Percentiles rank a stretch among this genome's conserved stretches.
phyloP scores from a whole-genome alignment of 305 asterid species.

The Plantago coronopus region DNA sequence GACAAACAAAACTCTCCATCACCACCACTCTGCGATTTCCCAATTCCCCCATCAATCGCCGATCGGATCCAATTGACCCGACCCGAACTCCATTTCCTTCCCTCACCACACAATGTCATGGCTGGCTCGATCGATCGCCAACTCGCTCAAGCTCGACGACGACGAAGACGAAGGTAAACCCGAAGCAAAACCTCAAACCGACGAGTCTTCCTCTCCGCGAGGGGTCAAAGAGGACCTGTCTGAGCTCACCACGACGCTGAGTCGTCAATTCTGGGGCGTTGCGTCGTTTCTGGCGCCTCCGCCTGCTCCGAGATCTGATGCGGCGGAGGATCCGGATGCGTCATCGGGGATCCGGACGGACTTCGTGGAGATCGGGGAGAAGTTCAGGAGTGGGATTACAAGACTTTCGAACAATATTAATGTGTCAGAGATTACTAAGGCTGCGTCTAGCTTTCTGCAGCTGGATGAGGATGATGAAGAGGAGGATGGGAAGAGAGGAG shows the following conservation, averaged over 20 bases:
- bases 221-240: constrained; percentile 94
- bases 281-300: constrained; percentile 96
- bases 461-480: constrained; percentile 64
- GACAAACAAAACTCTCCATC: no score
- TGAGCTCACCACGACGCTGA: constrained; percentile 75
- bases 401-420: constrained; percentile 59
- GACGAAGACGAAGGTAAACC: constrained; percentile 29
- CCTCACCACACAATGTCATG: constrained; percentile 55
- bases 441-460: constrained; percentile 80
- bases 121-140: constrained; percentile 93
- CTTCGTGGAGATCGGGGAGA: constrained; percentile 93
- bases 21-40: no score
- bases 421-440: constrained; percentile 78
- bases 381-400: constrained; percentile 78
- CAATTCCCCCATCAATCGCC: background rate
- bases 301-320: constrained; percentile 46
- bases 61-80: background rate
- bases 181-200: constrained; percentile 20
- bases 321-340: constrained; percentile 30
- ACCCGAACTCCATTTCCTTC: background rate
- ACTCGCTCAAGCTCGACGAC: constrained; percentile 65
- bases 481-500: constrained; percentile 36
- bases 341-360: constrained; percentile 40
- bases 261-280: constrained; percentile 95
- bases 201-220: constrained; percentile 43